Conservation (phyloP, 2,329 filamentous ascomycete species). For the Trichoderma sp. region DNA sequence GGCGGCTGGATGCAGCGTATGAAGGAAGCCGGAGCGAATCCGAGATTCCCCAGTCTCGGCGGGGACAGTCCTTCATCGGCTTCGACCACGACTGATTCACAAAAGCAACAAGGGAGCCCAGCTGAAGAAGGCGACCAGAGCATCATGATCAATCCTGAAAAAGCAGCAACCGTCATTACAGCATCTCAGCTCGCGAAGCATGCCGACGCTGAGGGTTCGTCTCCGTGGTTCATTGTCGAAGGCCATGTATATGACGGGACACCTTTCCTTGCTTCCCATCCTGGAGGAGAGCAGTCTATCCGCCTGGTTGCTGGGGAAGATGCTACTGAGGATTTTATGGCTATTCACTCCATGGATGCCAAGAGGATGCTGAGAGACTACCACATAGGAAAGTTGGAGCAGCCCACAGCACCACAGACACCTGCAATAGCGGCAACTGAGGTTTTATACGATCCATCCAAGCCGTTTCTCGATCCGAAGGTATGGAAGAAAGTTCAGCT, state of each 20-base stretch:
- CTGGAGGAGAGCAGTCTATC: slow-evolving; percentile 42
- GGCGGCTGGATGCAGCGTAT: slow-evolving; percentile 94
- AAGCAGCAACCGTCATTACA: background rate
- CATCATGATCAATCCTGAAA: slow-evolving; percentile 1
- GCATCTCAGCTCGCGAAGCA: slow-evolving; percentile 39
- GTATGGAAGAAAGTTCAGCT: slow-evolving; percentile 9
- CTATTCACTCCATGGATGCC: slow-evolving; percentile 83
- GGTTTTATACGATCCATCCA: background rate
- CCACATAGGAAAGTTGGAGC: slow-evolving; percentile 7
- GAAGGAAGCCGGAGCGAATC: slow-evolving; percentile 78
- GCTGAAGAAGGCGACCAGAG: slow-evolving; percentile 32
- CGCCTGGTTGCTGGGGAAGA: slow-evolving; percentile 86
- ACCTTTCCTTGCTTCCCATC: slow-evolving; percentile 58
- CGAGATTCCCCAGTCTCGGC: slow-evolving; percentile 56
- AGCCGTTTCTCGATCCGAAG: background rate
- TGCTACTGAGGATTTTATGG: slow-evolving; percentile 80
- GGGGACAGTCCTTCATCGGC: slow-evolving; percentile 61
- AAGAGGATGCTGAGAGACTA: slow-evolving; percentile 49
- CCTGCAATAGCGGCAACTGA: background rate
- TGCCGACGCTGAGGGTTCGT: slow-evolving; percentile 52
- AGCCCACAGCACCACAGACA: background rate
- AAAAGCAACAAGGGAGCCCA: background rate
- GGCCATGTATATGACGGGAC: slow-evolving; percentile 90
- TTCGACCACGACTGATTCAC: slow-evolving; percentile 35
- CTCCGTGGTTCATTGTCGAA: slow-evolving; percentile 84